Base-by-base conservation (phyloP, 1,284 basidiomycete genomes). In the Irpex sp. region DNA sequence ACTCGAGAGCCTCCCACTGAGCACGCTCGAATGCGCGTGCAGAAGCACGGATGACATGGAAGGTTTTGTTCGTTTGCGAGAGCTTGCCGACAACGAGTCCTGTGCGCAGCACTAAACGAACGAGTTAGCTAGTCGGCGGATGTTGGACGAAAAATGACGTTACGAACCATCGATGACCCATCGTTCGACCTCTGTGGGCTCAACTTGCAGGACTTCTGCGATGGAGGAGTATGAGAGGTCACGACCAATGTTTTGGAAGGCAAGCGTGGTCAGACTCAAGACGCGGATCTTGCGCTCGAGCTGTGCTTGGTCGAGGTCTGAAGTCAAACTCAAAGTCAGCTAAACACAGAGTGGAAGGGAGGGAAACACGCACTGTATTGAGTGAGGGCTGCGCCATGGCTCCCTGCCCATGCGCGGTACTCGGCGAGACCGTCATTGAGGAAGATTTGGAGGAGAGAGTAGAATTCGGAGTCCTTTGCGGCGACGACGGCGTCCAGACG, bases 91-190 rank as follows among this genome's bases (percentile, higher is more conserved):
- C 85, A 56, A 97, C 75, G 52, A 97, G 85, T 58, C 91, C 88
- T 4, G 88, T 85, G 67, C 93, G 92, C 73, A 97, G 96, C 62
- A 92, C 95, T 96, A 67, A 17, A 67, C 58, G 21, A 19, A 59
- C 40, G 36, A 61, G 13, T 62, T 57, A 26, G 62, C 13, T 40
- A 31, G 26, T 57, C 44, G 34, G 8, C 58, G 62, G n/a, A 52
- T 52, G n/a, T 15, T 31, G 26, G 17, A 19, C 58, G 56, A 55
- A 56, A 36, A 17, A 5, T 11, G 31, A 57, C 65, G 64, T 37
- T 17, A 73, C 81, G 62, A 73, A 95, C 94, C 91, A 76, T 97
- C 94, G 70, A 97, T 97, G 58, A 91, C 89, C 94, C 93, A 97
- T 71, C 86, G 88, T 75, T 97, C 96, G 34, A 97, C 93, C 64